phyloP scores from a whole-genome alignment of 257 asterid species.

The Penstemon davidsonii region DNA sequence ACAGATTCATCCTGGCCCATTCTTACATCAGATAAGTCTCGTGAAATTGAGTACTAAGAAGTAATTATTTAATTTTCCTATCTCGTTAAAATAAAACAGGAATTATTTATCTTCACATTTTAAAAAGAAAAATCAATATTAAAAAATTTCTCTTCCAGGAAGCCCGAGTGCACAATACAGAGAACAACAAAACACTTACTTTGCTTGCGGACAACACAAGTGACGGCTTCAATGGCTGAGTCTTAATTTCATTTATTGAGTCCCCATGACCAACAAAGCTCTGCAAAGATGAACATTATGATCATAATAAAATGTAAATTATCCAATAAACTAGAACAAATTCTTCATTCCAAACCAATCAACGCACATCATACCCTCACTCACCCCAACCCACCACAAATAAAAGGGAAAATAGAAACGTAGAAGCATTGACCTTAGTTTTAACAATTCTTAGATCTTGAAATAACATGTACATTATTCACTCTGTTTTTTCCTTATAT shows the following conservation, averaged over 20 bases:
- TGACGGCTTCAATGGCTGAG: constrained; percentile 88
- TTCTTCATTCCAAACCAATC: not conserved
- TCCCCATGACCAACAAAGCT: constrained; percentile 97
- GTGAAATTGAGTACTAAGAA: constrained; percentile 16
- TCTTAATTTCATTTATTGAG: constrained; percentile 87
- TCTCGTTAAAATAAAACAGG: not conserved
- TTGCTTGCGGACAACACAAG: constrained; percentile 96
- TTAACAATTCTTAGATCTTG: too few relatives aligned
- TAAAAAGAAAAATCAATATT: not conserved
- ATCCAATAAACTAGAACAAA: not conserved
- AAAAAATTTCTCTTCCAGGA: not conserved
- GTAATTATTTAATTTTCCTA: not conserved
- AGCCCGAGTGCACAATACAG: constrained; percentile 18
- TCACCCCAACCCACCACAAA: not conserved
- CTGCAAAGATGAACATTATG: constrained; percentile 42
- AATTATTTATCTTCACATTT: not conserved
- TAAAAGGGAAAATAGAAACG: not conserved
- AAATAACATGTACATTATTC: too few relatives aligned
- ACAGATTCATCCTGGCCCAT: constrained; percentile 89
- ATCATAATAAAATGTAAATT: not conserved
- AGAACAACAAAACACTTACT: constrained; percentile 41
- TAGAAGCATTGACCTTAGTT: too few relatives aligned
- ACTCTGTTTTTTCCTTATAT: too few relatives aligned
- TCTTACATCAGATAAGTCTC: constrained; percentile 14
- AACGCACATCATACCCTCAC: not conserved